A percentile compares a stretch with the other conserved stretches of the same genome.
Conservation (phyloP, 2,329 filamentous ascomycete species). For the Colletotrichum spaethianum region DNA sequence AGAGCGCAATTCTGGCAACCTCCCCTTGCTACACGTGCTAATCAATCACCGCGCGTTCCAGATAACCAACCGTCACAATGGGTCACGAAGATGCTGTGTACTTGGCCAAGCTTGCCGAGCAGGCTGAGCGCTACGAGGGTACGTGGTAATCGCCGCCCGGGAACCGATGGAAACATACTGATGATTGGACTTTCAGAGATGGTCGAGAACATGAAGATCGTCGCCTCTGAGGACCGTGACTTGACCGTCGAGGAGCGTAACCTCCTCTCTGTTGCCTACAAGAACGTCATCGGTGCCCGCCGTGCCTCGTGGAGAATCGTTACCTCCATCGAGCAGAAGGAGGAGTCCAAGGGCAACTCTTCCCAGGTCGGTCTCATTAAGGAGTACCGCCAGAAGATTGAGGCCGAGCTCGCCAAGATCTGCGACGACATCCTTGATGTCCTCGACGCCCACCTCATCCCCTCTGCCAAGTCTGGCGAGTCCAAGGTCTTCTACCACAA, state of each 20-base stretch:
- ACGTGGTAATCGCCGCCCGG: constrained; percentile 53
- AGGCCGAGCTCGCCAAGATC: constrained; percentile 96
- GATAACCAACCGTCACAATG: constrained; percentile 76
- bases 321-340: constrained; percentile 99
- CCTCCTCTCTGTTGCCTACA: constrained; percentile 97
- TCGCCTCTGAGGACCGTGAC: constrained; percentile 88
- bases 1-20: constrained; percentile 16
- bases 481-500: constrained; percentile 99
- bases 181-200: constrained; percentile 76
- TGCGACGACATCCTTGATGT: constrained; percentile 98
- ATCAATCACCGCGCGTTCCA: constrained; percentile 16
- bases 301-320: constrained; percentile 99
- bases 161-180: constrained; percentile 25
- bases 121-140: constrained; percentile 99
- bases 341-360: constrained; percentile 98
- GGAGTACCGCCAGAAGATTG: constrained; percentile 99
- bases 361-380: constrained; percentile 92
- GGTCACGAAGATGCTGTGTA: constrained; percentile 99
- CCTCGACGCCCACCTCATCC: constrained; percentile 93
- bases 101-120: constrained; percentile 99
- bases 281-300: constrained; percentile 97
- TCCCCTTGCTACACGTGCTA: constrained; percentile 31
- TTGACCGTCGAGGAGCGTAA: constrained; percentile 96
- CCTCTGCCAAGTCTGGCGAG: constrained; percentile 94
- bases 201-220: constrained; percentile 99